These are phyloP conservation scores for Penicillium lividum DNA, from an alignment of 495 filamentous ascomycete species.

Conservation along the genomic window DNA sequence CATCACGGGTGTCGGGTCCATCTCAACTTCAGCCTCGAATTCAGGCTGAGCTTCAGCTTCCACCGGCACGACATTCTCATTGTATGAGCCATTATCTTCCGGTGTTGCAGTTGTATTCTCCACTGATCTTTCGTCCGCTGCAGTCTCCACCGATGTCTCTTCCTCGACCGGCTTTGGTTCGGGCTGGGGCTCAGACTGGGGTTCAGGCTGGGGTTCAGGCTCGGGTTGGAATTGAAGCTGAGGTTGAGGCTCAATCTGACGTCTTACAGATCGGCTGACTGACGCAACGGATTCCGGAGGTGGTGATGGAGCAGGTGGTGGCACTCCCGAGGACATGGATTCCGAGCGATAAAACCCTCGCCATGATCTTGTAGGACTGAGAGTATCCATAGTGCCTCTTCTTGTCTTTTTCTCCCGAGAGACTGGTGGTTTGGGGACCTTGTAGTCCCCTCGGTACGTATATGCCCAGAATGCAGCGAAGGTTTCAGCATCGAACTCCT, in stretches of 20 bases:
- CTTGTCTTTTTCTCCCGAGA: conserved; percentile 10
- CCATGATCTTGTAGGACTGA: conserved; percentile 21
- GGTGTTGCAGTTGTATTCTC: not conserved
- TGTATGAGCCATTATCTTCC: not conserved
- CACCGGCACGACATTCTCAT: not conserved
- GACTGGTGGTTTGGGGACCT: conserved; percentile 26
- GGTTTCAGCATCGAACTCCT: conserved; percentile 49
- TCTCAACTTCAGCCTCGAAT: conserved; percentile 10
- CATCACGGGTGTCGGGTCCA: conserved; percentile 2
- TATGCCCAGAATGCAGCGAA: conserved; percentile 52
- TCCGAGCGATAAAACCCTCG: conserved; percentile 23
- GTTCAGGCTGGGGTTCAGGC: not conserved
- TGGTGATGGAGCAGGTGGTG: conserved; percentile 26
- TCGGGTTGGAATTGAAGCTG: not conserved
- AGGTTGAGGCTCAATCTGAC: not conserved
- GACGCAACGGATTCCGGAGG: conserved; percentile 28
- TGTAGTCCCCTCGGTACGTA: conserved; percentile 53
- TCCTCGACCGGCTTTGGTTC: not conserved
- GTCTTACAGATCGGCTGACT: not conserved
- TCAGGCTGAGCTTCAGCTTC: conserved; percentile 9
- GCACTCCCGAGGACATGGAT: conserved; percentile 26
- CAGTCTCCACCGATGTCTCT: not conserved
- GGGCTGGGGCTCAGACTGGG: not conserved
- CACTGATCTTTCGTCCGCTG: not conserved
- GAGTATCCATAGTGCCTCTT: conserved; percentile 11